Base-by-base conservation (phyloP, 768 basidiomycete species). In the Pleurotus tuoliensis region DNA sequence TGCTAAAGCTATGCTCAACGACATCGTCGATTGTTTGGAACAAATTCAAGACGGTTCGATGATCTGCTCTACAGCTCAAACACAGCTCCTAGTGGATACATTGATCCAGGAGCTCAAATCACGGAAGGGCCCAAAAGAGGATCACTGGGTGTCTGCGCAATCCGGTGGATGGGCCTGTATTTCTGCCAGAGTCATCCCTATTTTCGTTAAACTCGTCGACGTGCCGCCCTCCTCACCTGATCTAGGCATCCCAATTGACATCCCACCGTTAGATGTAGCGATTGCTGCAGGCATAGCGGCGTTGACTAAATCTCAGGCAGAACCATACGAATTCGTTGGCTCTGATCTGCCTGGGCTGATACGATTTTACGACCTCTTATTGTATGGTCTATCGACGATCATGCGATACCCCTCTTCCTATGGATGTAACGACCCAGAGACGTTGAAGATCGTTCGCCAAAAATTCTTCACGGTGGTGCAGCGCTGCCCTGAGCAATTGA, bases 391-490 rank as follows among this genome's bases (percentile, higher is more conserved):
- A 7, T 30, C 48, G 25, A 41, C 56, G 5, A 52, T 57, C 20
- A 40, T 52, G 18, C 56, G 56, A 4, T 57, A 43, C 41, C 56
- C 56, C 18, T 40, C 48, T 20, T 57, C 56, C 5, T 45, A 51
- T 41, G 47, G 47, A 15, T 57, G 49, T 20, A 15, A 40, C 16
- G 22, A 44, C 30, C n/a, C 20, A 11, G 49, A 51, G 20, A 37
- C 16, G 37, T 44, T 49, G 18, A 22, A 13, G 20, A 22, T 52
- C 20, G 56, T 52, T 37, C 50, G 41, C 20, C 39, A 40, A 15
- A 57, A 57, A 57, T 51, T 43, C 27, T 40, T 27, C 20, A 20
- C 52, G 18, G 56, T 30, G 4, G 27, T 57, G 13, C 22, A 40
- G 16, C 20, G 24, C 27, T 57, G 18, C 44, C 8, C 49, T 34